Conservation (phyloP, 768 basidiomycete species). For the Candolleomyces aberdarensis region DNA sequence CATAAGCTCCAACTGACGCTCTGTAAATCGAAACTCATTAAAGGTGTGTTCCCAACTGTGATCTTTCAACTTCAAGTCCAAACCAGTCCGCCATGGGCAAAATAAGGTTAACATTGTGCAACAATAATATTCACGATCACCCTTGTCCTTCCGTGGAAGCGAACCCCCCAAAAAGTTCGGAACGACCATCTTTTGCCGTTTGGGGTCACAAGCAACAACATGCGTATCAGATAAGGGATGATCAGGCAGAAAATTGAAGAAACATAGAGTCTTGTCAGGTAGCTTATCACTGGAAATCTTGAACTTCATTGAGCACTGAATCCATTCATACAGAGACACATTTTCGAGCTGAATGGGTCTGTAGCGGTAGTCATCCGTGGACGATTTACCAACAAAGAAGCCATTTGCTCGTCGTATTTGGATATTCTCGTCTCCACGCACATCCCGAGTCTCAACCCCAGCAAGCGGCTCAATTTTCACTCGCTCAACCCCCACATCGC, state of each 20-base stretch:
- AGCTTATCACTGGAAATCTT: too few relatives aligned
- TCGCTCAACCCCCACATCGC: conserved; percentile 7
- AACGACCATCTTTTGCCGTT: not conserved
- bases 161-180: not conserved
- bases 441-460: too few relatives aligned
- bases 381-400: too few relatives aligned
- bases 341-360: not conserved
- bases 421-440: too few relatives aligned
- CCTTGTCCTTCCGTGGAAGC: not conserved
- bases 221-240: not conserved
- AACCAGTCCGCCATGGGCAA: not conserved
- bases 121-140: not conserved
- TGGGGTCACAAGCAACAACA: not conserved
- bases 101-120: not conserved
- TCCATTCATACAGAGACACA: not conserved
- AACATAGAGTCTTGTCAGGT: too few relatives aligned
- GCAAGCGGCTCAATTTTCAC: not conserved
- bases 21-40: not conserved
- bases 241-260: not conserved
- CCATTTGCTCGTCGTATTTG: too few relatives aligned
- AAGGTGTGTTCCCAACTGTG: not conserved
- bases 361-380: not conserved
- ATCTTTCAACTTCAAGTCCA: not conserved
- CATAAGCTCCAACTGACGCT: not conserved
- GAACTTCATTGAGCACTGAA: not conserved